Conservation (phyloP, 2,329 filamentous ascomycete species). For the Bertia moriformis region DNA sequence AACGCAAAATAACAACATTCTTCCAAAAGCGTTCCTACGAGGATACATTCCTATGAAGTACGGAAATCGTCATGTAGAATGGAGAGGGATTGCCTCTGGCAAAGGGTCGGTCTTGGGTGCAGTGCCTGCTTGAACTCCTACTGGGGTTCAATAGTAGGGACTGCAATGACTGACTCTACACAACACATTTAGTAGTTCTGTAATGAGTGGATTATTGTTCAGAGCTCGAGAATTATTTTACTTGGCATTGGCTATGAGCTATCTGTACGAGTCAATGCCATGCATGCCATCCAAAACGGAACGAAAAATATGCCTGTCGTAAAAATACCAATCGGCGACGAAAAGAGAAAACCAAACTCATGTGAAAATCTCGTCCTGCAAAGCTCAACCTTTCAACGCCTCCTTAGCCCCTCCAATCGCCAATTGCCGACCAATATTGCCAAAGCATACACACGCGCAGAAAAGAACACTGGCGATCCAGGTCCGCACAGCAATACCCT, state of each 20-base stretch:
- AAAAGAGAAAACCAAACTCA: no score
- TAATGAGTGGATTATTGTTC: no score
- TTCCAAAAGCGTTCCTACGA: constrained; percentile 1
- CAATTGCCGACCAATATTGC: constrained; percentile 77
- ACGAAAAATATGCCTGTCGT: no score
- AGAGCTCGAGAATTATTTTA: no score
- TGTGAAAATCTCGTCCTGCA: no score
- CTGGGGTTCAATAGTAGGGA: not conserved
- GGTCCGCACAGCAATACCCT: constrained; percentile 58
- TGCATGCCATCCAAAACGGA: no score
- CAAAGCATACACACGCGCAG: constrained; percentile 89
- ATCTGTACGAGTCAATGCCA: no score
- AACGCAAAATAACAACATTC: constrained; percentile 1
- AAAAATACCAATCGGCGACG: no score
- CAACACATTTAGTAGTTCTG: no score
- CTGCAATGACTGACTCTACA: constrained; percentile 1
- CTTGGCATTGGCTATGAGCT: no score
- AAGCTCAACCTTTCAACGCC: no score
- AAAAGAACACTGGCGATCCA: constrained; percentile 93
- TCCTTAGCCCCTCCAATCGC: constrained; percentile 24
- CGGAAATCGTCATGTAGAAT: constrained; percentile 1
- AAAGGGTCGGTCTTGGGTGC: constrained; percentile 1
- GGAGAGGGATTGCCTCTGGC: not conserved
- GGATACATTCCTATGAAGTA: not conserved
- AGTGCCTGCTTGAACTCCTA: constrained; percentile 1